Base-by-base conservation (phyloP, 345 rosid species). In the Melaleuca alternifolia region DNA sequence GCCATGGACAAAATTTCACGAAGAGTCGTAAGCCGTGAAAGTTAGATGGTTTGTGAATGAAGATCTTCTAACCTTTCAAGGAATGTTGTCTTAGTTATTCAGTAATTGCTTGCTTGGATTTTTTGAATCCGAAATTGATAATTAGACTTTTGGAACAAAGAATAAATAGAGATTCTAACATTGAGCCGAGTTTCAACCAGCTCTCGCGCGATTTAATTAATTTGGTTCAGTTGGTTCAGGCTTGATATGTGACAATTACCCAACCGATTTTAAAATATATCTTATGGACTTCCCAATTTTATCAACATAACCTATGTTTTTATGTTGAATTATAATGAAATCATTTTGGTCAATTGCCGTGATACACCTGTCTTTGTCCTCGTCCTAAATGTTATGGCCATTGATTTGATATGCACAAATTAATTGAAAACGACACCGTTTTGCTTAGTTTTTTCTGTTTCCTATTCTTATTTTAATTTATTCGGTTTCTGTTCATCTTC, bases 241-340 rank as follows among this genome's bases (percentile, higher is more conserved):
- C 12, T 65, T 30, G 23, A 65, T 30, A 33, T 11, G 10, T 30
- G 11, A 30, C 7, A 4, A 65, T 65, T 18, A 65, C 33, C 24
- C 0, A 0, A 15, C 33, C 0, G 8, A 6, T 65, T 20, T 1
- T 65, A n/a, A n/a, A n/a, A n/a, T n/a, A n/a, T n/a, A n/a, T n/a
- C n/a, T n/a, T n/a, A n/a, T n/a, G n/a, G n/a, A n/a, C n/a, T 33
- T 0, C 0, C 0, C 21, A 30, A n/a, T n/a, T 65, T 33, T 2
- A 37, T 1, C 0, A 33, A 0, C 33, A 18, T 15, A 8, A 10
- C 30, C 3, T 0, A 28, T 15, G 15, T 2, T 1, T 7, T 30
- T 0, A 1, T 5, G 44, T 10, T 6, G 30, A 62, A 62, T 30
- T 62, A 14, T 6, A 30, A 5, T 15, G 44, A 7, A 62, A 2